Evolutionary conservation across 1,284 basidiomycete genomes (phyloP), one percentile per base, ranked within the genome.

Genomic region (Irpex sp.): DNA sequence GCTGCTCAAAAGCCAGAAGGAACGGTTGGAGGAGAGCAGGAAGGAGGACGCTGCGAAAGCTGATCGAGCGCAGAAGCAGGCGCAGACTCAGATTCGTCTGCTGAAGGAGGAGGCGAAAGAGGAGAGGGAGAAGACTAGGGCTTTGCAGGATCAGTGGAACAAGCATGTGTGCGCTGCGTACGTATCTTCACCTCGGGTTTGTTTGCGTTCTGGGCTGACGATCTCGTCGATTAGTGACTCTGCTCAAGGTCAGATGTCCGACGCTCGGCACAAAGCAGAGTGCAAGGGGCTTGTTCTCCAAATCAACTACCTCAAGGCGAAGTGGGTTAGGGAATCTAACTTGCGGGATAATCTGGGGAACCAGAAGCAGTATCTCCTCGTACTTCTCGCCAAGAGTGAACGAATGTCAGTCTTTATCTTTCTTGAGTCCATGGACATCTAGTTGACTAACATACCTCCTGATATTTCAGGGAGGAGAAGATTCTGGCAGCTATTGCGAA

Each of bases 261-360:
- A 84, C 68, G 66, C 78, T 2, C 85, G 87, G 71, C 93, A 96
- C 73, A 91, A 89, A 63, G 85, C 86, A 65, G 94, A 96, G 75
- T 92, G 90, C 77, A 94, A 95, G 72, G 94, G 94, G 11, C 78
- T 96, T 19, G 83, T 96, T 62, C 83, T 93, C 3, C 92, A 97
- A 73, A 95, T 98, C 66, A 85, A 84, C 57, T 98, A 98, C 76
- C 83, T 98, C 66, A 97, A 98, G 74, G 90, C 92, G 56, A 94
- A 94, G 72, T 96, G 91, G 75, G 90, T 86, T 1, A 83, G 97
- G 37, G 97, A 99, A 77, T 86, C 88, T 21, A 82, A 84, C 1
- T 85, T 97, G 77, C 85, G 96, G n/a, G 82, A 81, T 61, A 89
- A 90, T 68, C 78, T 98, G 54, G 80, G 83, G 3, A 89, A 94